Percentiles rank a stretch among this genome's conserved stretches.
These are phyloP conservation scores for Hygrophoropsis aurantiaca DNA, from an alignment of 768 basidiomycete genomes.

Conservation along the genomic window DNA sequence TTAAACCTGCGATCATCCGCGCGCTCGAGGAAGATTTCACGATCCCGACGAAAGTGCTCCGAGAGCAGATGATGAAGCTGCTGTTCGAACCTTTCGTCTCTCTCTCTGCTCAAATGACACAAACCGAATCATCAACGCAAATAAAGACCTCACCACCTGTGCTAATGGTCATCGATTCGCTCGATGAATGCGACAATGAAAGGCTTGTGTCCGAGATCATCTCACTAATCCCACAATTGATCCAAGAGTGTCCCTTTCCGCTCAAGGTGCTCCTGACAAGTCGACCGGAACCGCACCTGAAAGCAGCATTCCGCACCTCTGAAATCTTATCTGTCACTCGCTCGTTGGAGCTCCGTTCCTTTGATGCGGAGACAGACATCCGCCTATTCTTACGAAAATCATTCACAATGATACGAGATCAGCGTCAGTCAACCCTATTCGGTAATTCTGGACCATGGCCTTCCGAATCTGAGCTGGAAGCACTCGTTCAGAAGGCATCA, in stretches of 20 bases:
- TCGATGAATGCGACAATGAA: constrained; percentile 12
- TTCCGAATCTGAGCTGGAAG: constrained; percentile 12
- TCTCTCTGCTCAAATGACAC: constrained; percentile 1
- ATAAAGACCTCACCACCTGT: constrained; percentile 11
- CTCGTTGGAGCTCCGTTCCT: constrained; percentile 17
- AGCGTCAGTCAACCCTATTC: not conserved
- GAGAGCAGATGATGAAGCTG: constrained; percentile 27
- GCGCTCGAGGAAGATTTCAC: constrained; percentile 25
- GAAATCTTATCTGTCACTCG: constrained; percentile 3
- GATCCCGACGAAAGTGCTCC: constrained; percentile 25
- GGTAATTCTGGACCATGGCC: constrained; percentile 9
- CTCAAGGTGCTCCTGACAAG: not conserved
- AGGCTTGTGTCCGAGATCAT: constrained; percentile 12
- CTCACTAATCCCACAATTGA: constrained; percentile 17
- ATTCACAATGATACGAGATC: constrained; percentile 7
- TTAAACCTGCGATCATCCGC: constrained; percentile 18
- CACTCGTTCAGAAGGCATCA: constrained; percentile 5
- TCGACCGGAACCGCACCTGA: not conserved
- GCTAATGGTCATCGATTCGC: constrained; percentile 9
- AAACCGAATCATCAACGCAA: not conserved
- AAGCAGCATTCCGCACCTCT: constrained; percentile 4
- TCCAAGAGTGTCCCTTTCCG: not conserved
- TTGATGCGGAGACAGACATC: constrained; percentile 15
- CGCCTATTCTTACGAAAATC: constrained; percentile 11
- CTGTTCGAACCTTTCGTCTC: constrained; percentile 18